Evolutionary conservation across 441 rosid species (phyloP).

Genomic region (Euphorbia celastroides): DNA sequence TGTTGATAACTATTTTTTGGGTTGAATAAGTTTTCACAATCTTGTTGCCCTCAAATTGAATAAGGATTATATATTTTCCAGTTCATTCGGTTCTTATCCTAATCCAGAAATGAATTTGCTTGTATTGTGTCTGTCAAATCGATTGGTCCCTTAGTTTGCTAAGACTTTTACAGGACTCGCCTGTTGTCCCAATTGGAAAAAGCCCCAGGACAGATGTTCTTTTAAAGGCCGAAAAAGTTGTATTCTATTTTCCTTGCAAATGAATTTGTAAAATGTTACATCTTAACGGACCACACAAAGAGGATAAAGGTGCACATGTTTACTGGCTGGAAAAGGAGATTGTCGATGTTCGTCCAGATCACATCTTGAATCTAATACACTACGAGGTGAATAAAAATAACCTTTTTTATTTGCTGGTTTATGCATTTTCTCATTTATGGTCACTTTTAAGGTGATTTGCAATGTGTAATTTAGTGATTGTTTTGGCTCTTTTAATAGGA

Average conservation of each 20-base stretch:
- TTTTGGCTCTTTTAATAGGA: slow-evolving; percentile 39
- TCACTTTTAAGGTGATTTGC: not conserved
- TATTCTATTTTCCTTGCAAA: too few species aligned
- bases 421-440: not conserved
- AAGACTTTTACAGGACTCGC: slow-evolving; percentile 52
- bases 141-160: slow-evolving; percentile 2
- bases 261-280: too few species aligned
- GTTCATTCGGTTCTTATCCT: too few species aligned
- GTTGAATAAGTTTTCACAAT: not conserved
- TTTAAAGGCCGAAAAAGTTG: slow-evolving; percentile 71
- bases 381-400: slow-evolving; percentile 73
- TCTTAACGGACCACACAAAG: slow-evolving; percentile 63
- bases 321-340: slow-evolving; percentile 77
- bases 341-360: slow-evolving; percentile 72
- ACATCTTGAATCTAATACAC: slow-evolving; percentile 83
- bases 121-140: not conserved
- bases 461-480: slow-evolving; percentile 1
- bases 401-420: not conserved
- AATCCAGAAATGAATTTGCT: not conserved
- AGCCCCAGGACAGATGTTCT: slow-evolving; percentile 81
- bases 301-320: slow-evolving; percentile 76
- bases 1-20: slow-evolving; percentile 11
- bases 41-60: too few species aligned
- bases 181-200: slow-evolving; percentile 71
- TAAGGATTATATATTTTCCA: too few species aligned